phyloP scores from a whole-genome alignment of 805 yeast genomes.

The Candida sithepensis region DNA sequence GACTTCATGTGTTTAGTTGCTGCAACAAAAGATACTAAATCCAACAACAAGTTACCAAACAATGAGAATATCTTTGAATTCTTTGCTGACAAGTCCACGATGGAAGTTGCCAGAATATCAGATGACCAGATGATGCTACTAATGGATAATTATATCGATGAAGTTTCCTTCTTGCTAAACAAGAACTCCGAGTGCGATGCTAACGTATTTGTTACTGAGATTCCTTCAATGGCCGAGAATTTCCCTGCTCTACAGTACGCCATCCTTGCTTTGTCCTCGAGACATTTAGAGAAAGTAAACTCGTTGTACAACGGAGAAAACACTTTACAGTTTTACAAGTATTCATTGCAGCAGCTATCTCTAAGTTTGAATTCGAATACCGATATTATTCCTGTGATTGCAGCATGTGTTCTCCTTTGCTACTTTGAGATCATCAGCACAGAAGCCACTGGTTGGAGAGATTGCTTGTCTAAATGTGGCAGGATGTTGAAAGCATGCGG shows the following conservation, averaged over 20 bases:
- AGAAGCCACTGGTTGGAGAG: constrained; percentile 36
- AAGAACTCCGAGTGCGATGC: constrained; percentile 22
- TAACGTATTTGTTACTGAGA: constrained; percentile 32
- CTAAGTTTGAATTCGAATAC: constrained; percentile 32
- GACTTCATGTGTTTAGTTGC: constrained; percentile 39
- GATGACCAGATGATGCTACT: constrained; percentile 33
- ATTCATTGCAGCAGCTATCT: constrained; percentile 30
- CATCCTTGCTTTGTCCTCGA: constrained; percentile 27
- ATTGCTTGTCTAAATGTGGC: constrained; percentile 37
- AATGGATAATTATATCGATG: constrained; percentile 33
- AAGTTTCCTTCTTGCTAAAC: constrained; percentile 32
- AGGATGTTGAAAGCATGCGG: constrained; percentile 35
- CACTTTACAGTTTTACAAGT: constrained; percentile 27
- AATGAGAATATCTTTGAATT: constrained; percentile 25
- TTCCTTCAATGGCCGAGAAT: constrained; percentile 37
- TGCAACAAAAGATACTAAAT: constrained; percentile 21
- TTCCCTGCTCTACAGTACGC: constrained; percentile 26
- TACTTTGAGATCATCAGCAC: constrained; percentile 41
- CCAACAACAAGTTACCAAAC: constrained; percentile 18
- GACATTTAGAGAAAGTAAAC: constrained; percentile 24
- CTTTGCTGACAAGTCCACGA: constrained; percentile 24
- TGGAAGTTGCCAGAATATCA: constrained; percentile 19
- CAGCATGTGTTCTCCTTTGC: constrained; percentile 39
- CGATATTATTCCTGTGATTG: constrained; percentile 28
- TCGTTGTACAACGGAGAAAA: constrained; percentile 20